These are phyloP conservation scores for Leucocoprinus leucothites DNA, from an alignment of 768 basidiomycete species.

Conservation along the genomic window DNA sequence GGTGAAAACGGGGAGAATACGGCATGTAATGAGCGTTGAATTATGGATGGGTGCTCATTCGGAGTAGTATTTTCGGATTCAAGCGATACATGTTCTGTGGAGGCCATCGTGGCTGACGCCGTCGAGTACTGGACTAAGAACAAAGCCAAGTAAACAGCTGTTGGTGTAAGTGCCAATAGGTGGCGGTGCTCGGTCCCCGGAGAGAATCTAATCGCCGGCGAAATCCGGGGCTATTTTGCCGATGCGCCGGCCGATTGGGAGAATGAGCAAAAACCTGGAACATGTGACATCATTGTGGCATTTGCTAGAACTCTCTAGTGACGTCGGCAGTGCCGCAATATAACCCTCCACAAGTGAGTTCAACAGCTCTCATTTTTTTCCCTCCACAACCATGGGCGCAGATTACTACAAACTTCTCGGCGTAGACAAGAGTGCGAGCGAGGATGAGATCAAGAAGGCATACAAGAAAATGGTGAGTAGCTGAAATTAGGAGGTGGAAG, in stretches of 20 bases:
- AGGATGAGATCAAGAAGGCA: constrained; percentile 89
- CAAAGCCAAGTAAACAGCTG: no score
- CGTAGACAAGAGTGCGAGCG: constrained; percentile 65
- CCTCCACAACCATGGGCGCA: constrained; percentile 53
- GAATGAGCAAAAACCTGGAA: constrained; percentile 14
- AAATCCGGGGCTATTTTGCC: background rate
- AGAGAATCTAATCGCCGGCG: no score
- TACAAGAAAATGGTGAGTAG: constrained; percentile 86
- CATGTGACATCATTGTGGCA: constrained; percentile 26
- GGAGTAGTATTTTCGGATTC: no score
- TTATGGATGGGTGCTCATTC: constrained; percentile 27
- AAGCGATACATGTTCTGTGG: background rate
- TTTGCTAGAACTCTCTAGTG: constrained; percentile 25
- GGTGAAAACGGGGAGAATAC: constrained; percentile 63
- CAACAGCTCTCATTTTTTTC: background rate
- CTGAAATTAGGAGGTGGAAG: background rate
- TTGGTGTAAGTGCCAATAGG: no score
- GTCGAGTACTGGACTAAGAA: no score
- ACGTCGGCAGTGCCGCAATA: constrained; percentile 9
- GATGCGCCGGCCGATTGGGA: background rate
- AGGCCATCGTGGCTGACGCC: constrained; percentile 7
- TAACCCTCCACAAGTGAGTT: background rate
- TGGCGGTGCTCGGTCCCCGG: no score
- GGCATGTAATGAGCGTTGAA: constrained; percentile 61
- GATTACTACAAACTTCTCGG: constrained; percentile 91